Percentiles rank a stretch among this genome's conserved stretches.
Evolutionary conservation across 2,329 filamentous ascomycete genomes (phyloP).

Genomic region (Teratosphaeria nubilosa): DNA sequence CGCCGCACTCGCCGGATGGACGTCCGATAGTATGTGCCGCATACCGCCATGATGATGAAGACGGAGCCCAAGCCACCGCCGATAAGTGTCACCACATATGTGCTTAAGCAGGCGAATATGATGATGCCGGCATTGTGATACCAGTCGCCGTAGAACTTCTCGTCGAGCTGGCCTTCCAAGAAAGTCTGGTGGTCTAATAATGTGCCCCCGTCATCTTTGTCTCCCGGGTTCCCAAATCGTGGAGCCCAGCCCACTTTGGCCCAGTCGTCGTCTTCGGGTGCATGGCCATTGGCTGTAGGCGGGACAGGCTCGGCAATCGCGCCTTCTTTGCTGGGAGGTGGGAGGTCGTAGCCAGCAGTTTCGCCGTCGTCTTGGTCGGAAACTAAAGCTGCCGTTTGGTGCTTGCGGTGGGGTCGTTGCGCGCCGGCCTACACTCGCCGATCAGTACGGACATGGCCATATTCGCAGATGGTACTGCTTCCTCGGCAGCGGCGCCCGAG

Average conservation of each 20-base stretch:
- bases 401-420: slow-evolving; percentile 33
- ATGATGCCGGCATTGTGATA: slow-evolving; percentile 96
- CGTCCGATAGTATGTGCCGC: slow-evolving; percentile 92
- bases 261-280: slow-evolving; percentile 44
- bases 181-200: slow-evolving; percentile 81
- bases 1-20: slow-evolving; percentile 86
- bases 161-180: slow-evolving; percentile 72
- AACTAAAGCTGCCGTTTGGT: slow-evolving; percentile 58
- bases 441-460: background rate
- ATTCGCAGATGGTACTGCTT: background rate
- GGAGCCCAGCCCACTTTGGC: slow-evolving; percentile 75
- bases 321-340: slow-evolving; percentile 60
- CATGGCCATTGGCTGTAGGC: slow-evolving; percentile 40
- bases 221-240: slow-evolving; percentile 61
- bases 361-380: slow-evolving; percentile 70
- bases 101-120: slow-evolving; percentile 78
- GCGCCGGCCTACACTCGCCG: background rate
- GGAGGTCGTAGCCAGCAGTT: slow-evolving; percentile 64
- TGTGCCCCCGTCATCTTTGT: slow-evolving; percentile 46
- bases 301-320: slow-evolving; percentile 46
- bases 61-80: slow-evolving; percentile 91
- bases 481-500: background rate
- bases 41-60: slow-evolving; percentile 82
- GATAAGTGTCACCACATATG: slow-evolving; percentile 80
- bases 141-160: slow-evolving; percentile 94